Base-by-base conservation (phyloP, 768 basidiomycete species). In the Myochromella boudieri region DNA sequence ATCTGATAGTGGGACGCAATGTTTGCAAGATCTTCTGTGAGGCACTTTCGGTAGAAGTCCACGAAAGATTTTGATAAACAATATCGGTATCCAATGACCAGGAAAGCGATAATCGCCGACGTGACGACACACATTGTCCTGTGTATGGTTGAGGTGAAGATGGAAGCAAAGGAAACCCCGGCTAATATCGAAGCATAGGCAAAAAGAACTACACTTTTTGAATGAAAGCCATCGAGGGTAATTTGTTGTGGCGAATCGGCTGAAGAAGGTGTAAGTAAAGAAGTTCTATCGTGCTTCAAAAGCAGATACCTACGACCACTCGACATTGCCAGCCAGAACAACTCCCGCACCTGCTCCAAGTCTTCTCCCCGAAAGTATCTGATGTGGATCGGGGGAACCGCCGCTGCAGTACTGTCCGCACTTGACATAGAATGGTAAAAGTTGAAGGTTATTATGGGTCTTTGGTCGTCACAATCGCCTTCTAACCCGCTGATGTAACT, bases 321-420 rank as follows among this genome's bases (percentile, higher is more conserved):
- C 11, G 37, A 25, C 51, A 52, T 52, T 7, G 26, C 46, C 6
- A 26, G 18, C 37, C 42, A 2, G 18, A 32, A 55, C 4, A 52
- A 39, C 6, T 44, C 22, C 1, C 42, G 54, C 32, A 55, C 48
- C 11, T 44, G 18, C 2, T 26, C 38, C 11, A 38, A 43, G 33
- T 55, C 54, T 20, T 36, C 14, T 10, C 18, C n/a, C 12, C 42
- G 47, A 37, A 55, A 55, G 25, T 33, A 43, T 27, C 54, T 48
- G 21, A 49, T 21, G 9, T 37, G 42, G 22, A 55, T n/a, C 91
- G 89, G 72, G n/a, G n/a, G n/a, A n/a, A n/a, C n/a, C n/a, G n/a
- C n/a, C n/a, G n/a, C n/a, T n/a, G n/a, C n/a, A n/a, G n/a, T n/a
- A n/a, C n/a, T n/a, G n/a, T n/a, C n/a, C n/a, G n/a, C n/a, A n/a